Base-by-base conservation (phyloP, 768 basidiomycete species). In the Macrolepiota fuliginosa region DNA sequence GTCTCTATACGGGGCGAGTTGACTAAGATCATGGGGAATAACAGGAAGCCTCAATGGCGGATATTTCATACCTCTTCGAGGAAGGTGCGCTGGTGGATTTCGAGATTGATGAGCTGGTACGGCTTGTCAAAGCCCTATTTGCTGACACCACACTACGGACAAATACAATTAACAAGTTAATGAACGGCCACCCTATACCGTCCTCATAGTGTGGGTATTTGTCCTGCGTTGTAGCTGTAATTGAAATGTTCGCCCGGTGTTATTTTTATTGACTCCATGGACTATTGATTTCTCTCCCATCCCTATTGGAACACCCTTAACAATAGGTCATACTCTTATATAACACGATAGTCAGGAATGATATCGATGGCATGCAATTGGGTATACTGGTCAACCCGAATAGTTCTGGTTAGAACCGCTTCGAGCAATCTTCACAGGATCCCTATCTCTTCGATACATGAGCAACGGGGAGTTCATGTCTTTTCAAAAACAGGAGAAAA, bases 71-170 rank as follows among this genome's bases (percentile, higher is more conserved):
- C 72, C 83, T 97, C 9, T 95, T 95, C 70, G 93, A 95, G 65
- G 88, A 91, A 67, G 93, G 95, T 10, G 89, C 92, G 4, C 77
- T 98, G 64, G 87, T 96, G 32, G 96, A 98, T 73, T 98, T 95
- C 72, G 85, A 90, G 63, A 81, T 88, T 7, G 84, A 90, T 29
- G 96, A 98, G 73, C 78, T 98, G 3, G 86, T 88, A 45, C 80
- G 81, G 64, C 81, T 98, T n/a, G 84, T 97, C 27, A 81, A 81
- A 45, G 94, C 94, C 0, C 79, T 98, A 51, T 98, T 98, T 71
- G 89, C 93, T 25, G 94, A 96, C 71, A 93, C 91, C 10, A 81
- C 84, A 39, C 74, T 94, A 71, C 83, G 96, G 74, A 84, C 91
- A 56, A 87, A 82, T 65, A 92, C 91, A 3, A 89, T 97, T 67